Evolutionary conservation across 176 grass and related monocot species (phyloP).

Genomic region (Phyllostachys edulis): DNA sequence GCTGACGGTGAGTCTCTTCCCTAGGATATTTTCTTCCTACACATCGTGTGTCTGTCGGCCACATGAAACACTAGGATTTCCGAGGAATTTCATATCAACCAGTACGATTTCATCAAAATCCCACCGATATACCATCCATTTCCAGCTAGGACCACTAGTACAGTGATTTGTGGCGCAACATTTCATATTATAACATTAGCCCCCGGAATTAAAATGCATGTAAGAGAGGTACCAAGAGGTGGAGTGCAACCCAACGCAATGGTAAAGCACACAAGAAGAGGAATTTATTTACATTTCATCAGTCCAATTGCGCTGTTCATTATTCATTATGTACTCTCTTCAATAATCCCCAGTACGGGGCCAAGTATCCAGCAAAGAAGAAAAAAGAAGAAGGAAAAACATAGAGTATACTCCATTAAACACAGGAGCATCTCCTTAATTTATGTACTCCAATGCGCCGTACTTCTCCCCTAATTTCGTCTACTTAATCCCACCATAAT

Average conservation of each 20-base stretch:
- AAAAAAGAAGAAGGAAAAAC: neutral
- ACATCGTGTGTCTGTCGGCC: neutral
- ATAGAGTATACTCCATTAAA: neutral
- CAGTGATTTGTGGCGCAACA: neutral
- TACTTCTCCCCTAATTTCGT: neutral
- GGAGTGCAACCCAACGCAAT: neutral
- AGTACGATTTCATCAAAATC: neutral
- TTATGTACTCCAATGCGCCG: slow-evolving; percentile 25
- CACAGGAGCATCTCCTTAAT: slow-evolving; percentile 24
- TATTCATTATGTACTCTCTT: slow-evolving; percentile 33
- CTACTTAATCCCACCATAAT: neutral
- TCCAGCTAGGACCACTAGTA: neutral
- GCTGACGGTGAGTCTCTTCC: no score
- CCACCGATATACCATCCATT: neutral
- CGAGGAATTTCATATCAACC: neutral
- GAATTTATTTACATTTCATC: neutral
- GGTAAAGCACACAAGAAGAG: neutral
- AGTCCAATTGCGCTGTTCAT: neutral
- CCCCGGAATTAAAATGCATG: neutral
- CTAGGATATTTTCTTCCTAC: neutral
- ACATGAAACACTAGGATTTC: neutral
- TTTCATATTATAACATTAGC: neutral
- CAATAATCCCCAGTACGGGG: slow-evolving; percentile 3
- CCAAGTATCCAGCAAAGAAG: neutral
- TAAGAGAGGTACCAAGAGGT: neutral